phyloP scores from a whole-genome alignment of 306 rosid species.

The Vigna trinervia region DNA sequence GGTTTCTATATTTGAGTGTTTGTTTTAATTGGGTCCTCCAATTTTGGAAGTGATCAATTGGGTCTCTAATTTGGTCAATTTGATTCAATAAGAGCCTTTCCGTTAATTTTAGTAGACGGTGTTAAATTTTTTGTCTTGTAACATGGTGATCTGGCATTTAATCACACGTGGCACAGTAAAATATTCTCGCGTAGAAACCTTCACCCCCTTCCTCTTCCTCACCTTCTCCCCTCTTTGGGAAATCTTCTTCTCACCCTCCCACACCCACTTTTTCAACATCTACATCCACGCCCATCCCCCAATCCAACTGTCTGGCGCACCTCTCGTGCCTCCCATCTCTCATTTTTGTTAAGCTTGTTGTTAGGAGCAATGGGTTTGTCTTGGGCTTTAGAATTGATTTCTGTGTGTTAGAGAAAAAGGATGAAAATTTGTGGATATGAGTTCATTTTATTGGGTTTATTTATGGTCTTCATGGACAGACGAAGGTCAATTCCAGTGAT shows the following conservation, averaged over 20 bases:
- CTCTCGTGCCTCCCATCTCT: neutral
- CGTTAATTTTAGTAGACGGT: too few species aligned
- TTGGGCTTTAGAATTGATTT: neutral
- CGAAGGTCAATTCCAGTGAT: neutral
- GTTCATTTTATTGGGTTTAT: constrained; percentile 13
- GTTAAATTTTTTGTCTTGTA: too few species aligned
- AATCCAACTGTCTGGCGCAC: neutral
- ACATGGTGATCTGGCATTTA: too few species aligned
- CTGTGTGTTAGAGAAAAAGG: too few species aligned
- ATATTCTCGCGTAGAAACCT: too few species aligned
- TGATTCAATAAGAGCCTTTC: too few species aligned
- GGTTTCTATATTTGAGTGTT: too few species aligned
- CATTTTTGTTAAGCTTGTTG: neutral
- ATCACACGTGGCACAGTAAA: too few species aligned
- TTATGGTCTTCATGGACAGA: neutral
- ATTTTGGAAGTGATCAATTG: too few species aligned
- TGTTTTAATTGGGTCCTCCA: too few species aligned
- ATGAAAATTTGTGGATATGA: neutral
- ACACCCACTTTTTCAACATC: constrained; percentile 55
- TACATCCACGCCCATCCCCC: constrained; percentile 74
- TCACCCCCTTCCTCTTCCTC: constrained; percentile 63
- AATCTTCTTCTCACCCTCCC: constrained; percentile 47
- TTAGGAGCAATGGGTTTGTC: neutral
- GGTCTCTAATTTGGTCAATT: too few species aligned
- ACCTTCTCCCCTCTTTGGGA: constrained; percentile 68